These are phyloP conservation scores for Trichothecium roseum DNA, from an alignment of 2,329 filamentous ascomycete genomes.

Conservation along the genomic window DNA sequence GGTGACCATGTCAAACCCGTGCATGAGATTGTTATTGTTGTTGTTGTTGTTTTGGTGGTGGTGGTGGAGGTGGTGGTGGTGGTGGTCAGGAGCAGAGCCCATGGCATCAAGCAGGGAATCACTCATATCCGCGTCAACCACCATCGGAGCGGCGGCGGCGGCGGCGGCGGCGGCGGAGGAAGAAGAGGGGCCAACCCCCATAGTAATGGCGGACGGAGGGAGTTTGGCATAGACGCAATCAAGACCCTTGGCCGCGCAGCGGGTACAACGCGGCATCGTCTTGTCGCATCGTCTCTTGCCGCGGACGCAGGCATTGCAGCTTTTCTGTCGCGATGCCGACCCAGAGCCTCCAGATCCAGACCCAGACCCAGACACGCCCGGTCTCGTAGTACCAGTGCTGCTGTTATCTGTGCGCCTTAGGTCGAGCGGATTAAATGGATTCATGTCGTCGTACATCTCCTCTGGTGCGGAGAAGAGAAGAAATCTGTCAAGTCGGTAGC, in stretches of 20 bases:
- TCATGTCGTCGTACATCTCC: conserved; percentile 8
- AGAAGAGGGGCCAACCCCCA: too few relatives aligned
- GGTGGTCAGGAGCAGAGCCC: not conserved
- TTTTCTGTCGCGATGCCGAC: conserved; percentile 37
- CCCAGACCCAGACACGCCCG: not conserved
- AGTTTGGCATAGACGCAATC: conserved; percentile 30
- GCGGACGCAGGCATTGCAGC: conserved; percentile 36
- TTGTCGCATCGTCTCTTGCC: conserved; percentile 39
- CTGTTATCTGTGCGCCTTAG: conserved; percentile 11
- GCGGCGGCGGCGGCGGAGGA: conserved; percentile 1
- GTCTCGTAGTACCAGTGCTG: not conserved
- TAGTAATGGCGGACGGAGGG: conserved; percentile 16
- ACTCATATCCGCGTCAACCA: too few relatives aligned
- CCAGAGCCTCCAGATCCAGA: conserved; percentile 5
- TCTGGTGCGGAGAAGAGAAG: not conserved
- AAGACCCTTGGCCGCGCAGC: conserved; percentile 29
- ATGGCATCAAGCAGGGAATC: too few relatives aligned
- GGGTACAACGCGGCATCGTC: conserved; percentile 28
- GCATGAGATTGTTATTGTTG: conserved; percentile 11
- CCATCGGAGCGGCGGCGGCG: too few relatives aligned
- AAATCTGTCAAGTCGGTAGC: too few relatives aligned
- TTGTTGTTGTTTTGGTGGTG: not conserved
- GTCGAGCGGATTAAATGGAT: conserved; percentile 13
- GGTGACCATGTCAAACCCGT: conserved; percentile 23
- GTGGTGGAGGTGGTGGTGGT: conserved; percentile 2